Percentiles rank a stretch among this genome's conserved stretches.
Conservation (phyloP, 1,284 basidiomycete genomes). For the Leccinum subrobustum region DNA sequence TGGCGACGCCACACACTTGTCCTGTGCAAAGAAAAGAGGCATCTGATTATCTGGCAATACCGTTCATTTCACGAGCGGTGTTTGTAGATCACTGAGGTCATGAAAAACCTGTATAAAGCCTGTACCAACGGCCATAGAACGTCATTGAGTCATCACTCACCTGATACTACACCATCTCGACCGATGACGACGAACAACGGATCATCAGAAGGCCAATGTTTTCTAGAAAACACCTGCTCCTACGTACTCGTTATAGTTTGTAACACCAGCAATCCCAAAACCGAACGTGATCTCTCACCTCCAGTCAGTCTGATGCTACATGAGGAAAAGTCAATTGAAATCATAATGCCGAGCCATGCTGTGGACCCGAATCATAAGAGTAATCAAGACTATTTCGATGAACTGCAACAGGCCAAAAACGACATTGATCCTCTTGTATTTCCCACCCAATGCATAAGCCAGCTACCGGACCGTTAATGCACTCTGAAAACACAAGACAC, state of each 20-base stretch:
- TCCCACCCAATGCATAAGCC: slow-evolving; percentile 79
- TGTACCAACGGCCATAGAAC: slow-evolving; percentile 74
- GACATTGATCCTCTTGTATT: slow-evolving; percentile 72
- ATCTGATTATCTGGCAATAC: not conserved
- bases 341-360: slow-evolving; percentile 76
- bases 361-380: slow-evolving; percentile 55
- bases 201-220: not conserved
- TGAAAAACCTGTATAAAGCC: slow-evolving; percentile 81
- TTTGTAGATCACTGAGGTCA: slow-evolving; percentile 53
- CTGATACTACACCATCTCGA: slow-evolving; percentile 60
- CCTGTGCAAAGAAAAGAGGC: slow-evolving; percentile 42
- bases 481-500: not conserved
- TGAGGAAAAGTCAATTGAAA: not conserved
- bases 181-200: slow-evolving; percentile 36
- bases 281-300: slow-evolving; percentile 52
- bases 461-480: slow-evolving; percentile 29
- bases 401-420: slow-evolving; percentile 71
- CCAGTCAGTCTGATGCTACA: slow-evolving; percentile 9
- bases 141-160: slow-evolving; percentile 44
- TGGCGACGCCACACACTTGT: slow-evolving; percentile 81
- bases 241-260: slow-evolving; percentile 78
- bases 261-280: slow-evolving; percentile 76
- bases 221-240: not conserved
- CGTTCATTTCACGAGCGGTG: not conserved
- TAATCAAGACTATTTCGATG: slow-evolving; percentile 58